Base-by-base conservation (phyloP, 768 basidiomycete species). In the Mycena metata region DNA sequence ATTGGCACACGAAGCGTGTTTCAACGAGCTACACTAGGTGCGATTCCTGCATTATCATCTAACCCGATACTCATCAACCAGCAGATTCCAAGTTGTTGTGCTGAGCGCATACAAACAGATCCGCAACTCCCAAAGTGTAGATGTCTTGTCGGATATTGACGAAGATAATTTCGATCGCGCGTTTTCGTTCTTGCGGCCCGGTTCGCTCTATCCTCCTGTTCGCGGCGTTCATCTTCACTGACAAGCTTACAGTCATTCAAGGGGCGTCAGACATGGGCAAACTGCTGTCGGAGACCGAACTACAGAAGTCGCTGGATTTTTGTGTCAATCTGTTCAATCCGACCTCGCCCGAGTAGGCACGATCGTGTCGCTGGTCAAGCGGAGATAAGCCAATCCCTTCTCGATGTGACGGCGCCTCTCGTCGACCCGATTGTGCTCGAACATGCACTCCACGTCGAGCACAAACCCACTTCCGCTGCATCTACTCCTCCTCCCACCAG, bases 21-120 rank as follows among this genome's bases (percentile, higher is more conserved):
- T 82, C 85, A 39, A 86, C 83, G 12, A 87, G 87, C 71, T 89
- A 89, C 74, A 89, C 89, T 8, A 84, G 88, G 88, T 86, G 72
- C 26, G 69, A 21, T 46, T 1, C 13, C 12, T 51, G 10, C 30
- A 10, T 23, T 42, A 13, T 21, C 10, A 41, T 23, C 19, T 24
- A 3, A 33, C 42, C 45, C 43, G 52, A 8, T 7, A 26, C 67
- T 67, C 21, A 64, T 21, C n/a, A 45, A 51, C 24, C 5, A 47
- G 3, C 61, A 90, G 89, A 71, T 91, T 91, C 72, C 86, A 90
- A 72, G 83, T 92, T 15, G 90, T 91, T 23, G 90, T 90, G 26
- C 79, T 91, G n/a, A 90, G 89, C 69, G 89, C 90, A 69, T 91
- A 91, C 76, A 91, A 90, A 76, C 90, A 91, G 71, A 90, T 92